A percentile compares a stretch with the other conserved stretches of the same genome.
These are phyloP conservation scores for Talaromyces sp. DNA, from an alignment of 2,329 filamentous ascomycete genomes.

Conservation along the genomic window DNA sequence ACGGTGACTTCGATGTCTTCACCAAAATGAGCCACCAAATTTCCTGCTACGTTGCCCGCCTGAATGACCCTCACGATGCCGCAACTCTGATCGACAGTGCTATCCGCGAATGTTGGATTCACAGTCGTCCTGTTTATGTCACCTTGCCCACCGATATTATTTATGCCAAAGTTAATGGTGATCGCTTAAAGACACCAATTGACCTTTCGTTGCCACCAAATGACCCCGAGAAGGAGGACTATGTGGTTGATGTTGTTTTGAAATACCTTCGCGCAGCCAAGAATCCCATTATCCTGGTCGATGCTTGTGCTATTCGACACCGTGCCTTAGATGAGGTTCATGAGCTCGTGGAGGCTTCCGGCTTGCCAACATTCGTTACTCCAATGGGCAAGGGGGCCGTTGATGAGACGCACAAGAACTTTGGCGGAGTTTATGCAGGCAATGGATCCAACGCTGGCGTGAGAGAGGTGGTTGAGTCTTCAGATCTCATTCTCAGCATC, in stretches of 20 bases:
- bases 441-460: constrained; percentile 65
- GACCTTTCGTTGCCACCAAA: constrained; percentile 67
- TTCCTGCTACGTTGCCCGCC: constrained; percentile 70
- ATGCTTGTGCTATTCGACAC: constrained; percentile 80
- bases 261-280: constrained; percentile 73
- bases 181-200: constrained; percentile 69
- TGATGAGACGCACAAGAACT: constrained; percentile 73
- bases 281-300: constrained; percentile 76
- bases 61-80: constrained; percentile 70
- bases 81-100: constrained; percentile 77
- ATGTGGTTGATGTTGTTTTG: constrained; percentile 78
- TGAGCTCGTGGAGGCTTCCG: constrained; percentile 70
- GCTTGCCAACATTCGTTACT: constrained; percentile 80
- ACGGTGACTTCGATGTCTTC: constrained; percentile 82
- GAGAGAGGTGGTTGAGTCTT: constrained; percentile 42
- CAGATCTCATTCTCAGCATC: constrained; percentile 48
- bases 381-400: constrained; percentile 89
- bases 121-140: constrained; percentile 80
- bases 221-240: constrained; percentile 72
- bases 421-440: constrained; percentile 84
- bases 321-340: constrained; percentile 72
- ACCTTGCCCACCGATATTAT: constrained; percentile 82
- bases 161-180: constrained; percentile 73
- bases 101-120: constrained; percentile 72
- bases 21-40: constrained; percentile 74